A percentile compares a stretch with the other conserved stretches of the same genome.
These are phyloP conservation scores for Dendrothele bispora DNA, from an alignment of 768 basidiomycete genomes.

Conservation along the genomic window DNA sequence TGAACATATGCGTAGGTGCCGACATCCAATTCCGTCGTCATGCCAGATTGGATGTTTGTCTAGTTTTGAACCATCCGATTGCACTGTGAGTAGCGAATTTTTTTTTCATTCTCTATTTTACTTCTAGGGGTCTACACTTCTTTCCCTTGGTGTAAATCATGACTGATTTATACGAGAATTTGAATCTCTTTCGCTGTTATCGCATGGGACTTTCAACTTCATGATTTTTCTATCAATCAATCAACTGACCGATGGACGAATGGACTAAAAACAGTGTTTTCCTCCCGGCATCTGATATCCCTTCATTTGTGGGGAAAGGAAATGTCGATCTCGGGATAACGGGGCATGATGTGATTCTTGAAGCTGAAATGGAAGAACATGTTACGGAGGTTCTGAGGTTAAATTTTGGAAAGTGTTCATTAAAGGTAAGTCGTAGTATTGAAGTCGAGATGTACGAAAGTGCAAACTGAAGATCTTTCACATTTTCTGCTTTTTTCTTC, in stretches of 20 bases:
- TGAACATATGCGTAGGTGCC: constrained; percentile 61
- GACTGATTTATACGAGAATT: no score
- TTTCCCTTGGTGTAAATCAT: no score
- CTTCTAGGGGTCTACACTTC: no score
- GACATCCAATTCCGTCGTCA: constrained; percentile 93
- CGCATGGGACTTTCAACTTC: constrained; percentile 8
- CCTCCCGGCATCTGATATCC: constrained; percentile 95
- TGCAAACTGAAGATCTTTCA: no score
- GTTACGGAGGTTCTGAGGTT: constrained; percentile 82
- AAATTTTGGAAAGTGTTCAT: constrained; percentile 89
- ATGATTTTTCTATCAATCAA: no score
- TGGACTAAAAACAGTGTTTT: no score
- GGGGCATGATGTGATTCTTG: constrained; percentile 95
- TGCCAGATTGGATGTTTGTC: constrained; percentile 85
- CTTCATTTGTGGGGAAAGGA: constrained; percentile 97
- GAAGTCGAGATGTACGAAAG: no score
- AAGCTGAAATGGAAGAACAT: constrained; percentile 76
- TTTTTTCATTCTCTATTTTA: no score
- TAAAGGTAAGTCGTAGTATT: no score
- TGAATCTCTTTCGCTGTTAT: neutral
- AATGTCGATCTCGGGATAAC: constrained; percentile 97
- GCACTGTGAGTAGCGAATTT: constrained; percentile 88
- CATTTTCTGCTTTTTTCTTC: no score
- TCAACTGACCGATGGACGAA: no score
- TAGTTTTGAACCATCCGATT: constrained; percentile 92